Conservation (phyloP, 306 rosid species). For the Acmispon strigosus region DNA sequence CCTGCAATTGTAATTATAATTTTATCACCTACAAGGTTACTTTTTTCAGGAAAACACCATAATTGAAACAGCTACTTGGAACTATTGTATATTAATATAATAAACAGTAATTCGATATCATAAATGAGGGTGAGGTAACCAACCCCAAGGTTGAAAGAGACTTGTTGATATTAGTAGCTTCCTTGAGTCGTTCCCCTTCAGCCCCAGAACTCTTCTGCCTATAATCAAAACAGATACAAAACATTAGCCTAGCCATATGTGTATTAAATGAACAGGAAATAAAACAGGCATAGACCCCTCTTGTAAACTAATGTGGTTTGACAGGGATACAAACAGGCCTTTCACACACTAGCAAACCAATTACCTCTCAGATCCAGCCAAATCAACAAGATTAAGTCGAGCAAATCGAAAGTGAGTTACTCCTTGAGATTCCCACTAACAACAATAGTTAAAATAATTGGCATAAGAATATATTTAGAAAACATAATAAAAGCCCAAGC, state of each 20-base stretch:
- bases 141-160: constrained; percentile 98
- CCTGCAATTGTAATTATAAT: constrained; percentile 45
- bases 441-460: constrained; percentile 11
- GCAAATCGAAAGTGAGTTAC: constrained; percentile 90
- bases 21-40: not conserved
- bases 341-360: not conserved
- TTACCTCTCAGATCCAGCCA: constrained; percentile 99
- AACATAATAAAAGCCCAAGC: not conserved
- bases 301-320: not conserved
- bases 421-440: constrained; percentile 97
- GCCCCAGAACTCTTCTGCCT: constrained; percentile 99
- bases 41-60: not conserved
- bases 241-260: not conserved
- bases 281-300: not conserved
- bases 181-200: constrained; percentile 98
- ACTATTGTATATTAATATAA: not conserved
- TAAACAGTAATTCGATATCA: constrained; percentile 5
- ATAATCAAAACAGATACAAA: constrained; percentile 16
- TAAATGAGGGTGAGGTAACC: constrained; percentile 25
- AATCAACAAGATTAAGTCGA: constrained; percentile 93
- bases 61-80: not conserved
- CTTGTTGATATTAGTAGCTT: constrained; percentile 95
- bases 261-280: not conserved
- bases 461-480: constrained; percentile 11
- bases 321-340: not conserved